Conservation (phyloP, 2,329 filamentous ascomycete genomes). For the Sporothrix phasma region DNA sequence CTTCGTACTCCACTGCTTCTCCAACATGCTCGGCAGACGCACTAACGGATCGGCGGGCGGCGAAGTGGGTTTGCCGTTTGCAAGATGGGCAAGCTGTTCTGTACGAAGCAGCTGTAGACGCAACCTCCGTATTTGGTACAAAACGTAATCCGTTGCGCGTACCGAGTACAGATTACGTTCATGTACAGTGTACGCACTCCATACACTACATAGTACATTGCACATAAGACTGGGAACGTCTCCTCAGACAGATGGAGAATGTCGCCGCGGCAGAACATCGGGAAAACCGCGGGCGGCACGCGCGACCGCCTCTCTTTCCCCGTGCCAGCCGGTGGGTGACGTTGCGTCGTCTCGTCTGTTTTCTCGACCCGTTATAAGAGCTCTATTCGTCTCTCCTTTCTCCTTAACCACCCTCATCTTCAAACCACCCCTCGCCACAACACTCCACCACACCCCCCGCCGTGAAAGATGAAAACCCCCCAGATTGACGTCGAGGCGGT, state of each 20-base stretch:
- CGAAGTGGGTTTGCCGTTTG: too few species aligned
- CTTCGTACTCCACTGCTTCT: too few species aligned
- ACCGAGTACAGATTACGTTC: too few species aligned
- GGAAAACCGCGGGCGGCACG: conserved; percentile 1
- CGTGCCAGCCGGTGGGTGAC: background rate
- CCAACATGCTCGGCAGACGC: too few species aligned
- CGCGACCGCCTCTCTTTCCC: too few species aligned
- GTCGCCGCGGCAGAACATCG: conserved; percentile 3
- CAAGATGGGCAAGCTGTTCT: too few species aligned
- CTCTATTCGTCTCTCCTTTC: background rate
- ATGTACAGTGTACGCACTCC: too few species aligned
- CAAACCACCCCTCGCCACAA: too few species aligned
- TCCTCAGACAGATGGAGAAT: too few species aligned
- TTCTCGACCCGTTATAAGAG: background rate
- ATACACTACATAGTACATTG: background rate
- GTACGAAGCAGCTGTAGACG: background rate
- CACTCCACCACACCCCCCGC: background rate
- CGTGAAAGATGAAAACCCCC: background rate
- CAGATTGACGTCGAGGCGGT: conserved; percentile 11
- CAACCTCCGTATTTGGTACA: too few species aligned
- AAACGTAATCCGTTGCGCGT: too few species aligned
- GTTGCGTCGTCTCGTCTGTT: background rate
- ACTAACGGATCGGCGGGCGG: background rate
- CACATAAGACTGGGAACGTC: background rate
- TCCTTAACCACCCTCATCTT: too few species aligned